Conservation (phyloP, 2,329 filamentous ascomycete genomes). For the Botryotinia globosa region DNA sequence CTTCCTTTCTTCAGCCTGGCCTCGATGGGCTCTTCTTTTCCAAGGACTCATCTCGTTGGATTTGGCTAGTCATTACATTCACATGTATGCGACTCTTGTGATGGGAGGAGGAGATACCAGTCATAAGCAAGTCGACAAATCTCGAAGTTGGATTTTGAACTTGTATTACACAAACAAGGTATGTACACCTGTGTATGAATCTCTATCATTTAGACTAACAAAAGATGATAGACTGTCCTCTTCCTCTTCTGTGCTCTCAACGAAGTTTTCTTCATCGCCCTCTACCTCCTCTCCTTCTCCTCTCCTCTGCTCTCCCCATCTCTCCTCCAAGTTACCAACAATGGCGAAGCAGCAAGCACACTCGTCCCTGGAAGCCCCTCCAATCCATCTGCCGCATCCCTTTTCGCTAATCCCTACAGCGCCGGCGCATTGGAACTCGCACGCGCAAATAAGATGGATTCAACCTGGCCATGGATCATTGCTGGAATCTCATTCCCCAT, state of each 20-base stretch:
- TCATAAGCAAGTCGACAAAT: constrained; percentile 92
- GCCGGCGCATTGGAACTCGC: constrained; percentile 90
- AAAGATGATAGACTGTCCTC: constrained; percentile 66
- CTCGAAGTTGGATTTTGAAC: constrained; percentile 84
- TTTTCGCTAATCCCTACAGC: constrained; percentile 88
- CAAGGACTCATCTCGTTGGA: constrained; percentile 90
- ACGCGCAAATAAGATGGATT: constrained; percentile 89
- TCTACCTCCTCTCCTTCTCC: constrained; percentile 96
- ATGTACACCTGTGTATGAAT: constrained; percentile 38
- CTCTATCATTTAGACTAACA: constrained; percentile 9
- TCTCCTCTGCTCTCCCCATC: constrained; percentile 85
- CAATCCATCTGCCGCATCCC: constrained; percentile 63
- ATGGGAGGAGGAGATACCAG: constrained; percentile 77
- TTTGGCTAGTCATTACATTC: constrained; percentile 95
- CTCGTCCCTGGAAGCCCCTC: constrained; percentile 65
- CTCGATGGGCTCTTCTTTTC: constrained; percentile 90
- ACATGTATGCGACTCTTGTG: constrained; percentile 94
- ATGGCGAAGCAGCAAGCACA: constrained; percentile 52
- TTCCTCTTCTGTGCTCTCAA: constrained; percentile 90
- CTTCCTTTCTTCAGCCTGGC: constrained; percentile 91
- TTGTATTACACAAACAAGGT: constrained; percentile 98
- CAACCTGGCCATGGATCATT: constrained; percentile 73
- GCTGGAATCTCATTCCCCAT: constrained; percentile 77
- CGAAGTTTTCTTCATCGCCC: constrained; percentile 95
- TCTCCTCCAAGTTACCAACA: constrained; percentile 62